phyloP scores from a whole-genome alignment of 2,329 filamentous ascomycete genomes.

The Penicillium sp. region DNA sequence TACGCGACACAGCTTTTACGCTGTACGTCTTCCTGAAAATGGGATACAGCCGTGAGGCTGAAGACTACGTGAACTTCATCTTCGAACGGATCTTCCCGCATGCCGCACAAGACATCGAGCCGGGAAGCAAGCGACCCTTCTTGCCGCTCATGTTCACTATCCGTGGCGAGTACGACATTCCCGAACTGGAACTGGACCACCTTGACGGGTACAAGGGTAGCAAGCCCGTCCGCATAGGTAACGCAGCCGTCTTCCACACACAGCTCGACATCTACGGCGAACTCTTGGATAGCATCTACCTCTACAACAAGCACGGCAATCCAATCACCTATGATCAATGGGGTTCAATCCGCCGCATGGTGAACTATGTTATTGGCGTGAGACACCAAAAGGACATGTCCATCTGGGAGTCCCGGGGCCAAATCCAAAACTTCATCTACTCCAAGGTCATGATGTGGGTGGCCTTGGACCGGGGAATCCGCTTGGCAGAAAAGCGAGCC shows the following conservation, averaged over 20 bases:
- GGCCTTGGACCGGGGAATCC: slow-evolving; percentile 75
- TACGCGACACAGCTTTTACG: slow-evolving; percentile 77
- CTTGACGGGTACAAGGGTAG: slow-evolving; percentile 75
- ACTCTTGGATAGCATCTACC: slow-evolving; percentile 76
- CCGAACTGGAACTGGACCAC: slow-evolving; percentile 71
- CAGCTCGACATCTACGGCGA: slow-evolving; percentile 83
- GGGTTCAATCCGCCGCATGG: slow-evolving; percentile 71
- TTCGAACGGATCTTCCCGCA: slow-evolving; percentile 66
- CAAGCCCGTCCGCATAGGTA: slow-evolving; percentile 75
- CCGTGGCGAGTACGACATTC: slow-evolving; percentile 74
- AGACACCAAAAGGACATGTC: slow-evolving; percentile 76
- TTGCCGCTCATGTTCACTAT: slow-evolving; percentile 85
- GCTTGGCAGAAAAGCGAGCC: slow-evolving; percentile 72
- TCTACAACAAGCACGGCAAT: slow-evolving; percentile 81
- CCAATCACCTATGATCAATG: slow-evolving; percentile 79
- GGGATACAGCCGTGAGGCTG: slow-evolving; percentile 76
- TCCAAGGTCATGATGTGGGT: slow-evolving; percentile 88
- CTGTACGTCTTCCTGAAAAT: slow-evolving; percentile 77
- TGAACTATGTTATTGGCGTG: slow-evolving; percentile 73
- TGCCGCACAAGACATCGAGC: slow-evolving; percentile 60
- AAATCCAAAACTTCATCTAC: slow-evolving; percentile 78
- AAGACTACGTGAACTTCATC: slow-evolving; percentile 80
- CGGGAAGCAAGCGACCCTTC: slow-evolving; percentile 59
- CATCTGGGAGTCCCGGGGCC: slow-evolving; percentile 80
- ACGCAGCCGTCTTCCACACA: slow-evolving; percentile 75